These are phyloP conservation scores for Pholiota microspora DNA, from an alignment of 768 basidiomycete species.

Conservation along the genomic window DNA sequence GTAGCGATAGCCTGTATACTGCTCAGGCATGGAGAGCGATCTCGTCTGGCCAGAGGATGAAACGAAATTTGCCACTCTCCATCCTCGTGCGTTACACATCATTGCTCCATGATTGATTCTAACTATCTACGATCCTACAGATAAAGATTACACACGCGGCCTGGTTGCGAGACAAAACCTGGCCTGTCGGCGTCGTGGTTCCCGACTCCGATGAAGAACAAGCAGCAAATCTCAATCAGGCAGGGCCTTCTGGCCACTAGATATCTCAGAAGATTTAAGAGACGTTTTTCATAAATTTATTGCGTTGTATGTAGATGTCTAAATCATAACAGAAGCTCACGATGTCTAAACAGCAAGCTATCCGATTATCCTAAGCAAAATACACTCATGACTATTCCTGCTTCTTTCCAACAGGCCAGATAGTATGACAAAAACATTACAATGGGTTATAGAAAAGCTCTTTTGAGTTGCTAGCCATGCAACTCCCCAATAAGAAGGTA, in stretches of 20 bases:
- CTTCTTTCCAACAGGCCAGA: too few species aligned
- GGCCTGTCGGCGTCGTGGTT: conserved; percentile 63
- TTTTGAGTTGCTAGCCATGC: not conserved
- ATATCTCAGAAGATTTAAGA: not conserved
- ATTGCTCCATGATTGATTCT: conserved; percentile 6
- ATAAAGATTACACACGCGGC: conserved; percentile 71
- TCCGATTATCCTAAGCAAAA: too few species aligned
- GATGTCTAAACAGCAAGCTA: too few species aligned
- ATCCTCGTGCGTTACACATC: conserved; percentile 50
- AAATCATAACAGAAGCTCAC: too few species aligned
- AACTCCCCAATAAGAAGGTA: not conserved
- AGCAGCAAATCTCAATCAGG: not conserved
- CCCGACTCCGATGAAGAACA: conserved; percentile 59
- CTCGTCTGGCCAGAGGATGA: conserved; percentile 54
- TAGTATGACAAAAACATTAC: not conserved
- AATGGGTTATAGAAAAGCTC: not conserved
- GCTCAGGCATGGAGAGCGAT: conserved; percentile 62
- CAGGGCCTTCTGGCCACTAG: not conserved
- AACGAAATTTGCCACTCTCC: conserved; percentile 57
- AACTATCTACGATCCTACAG: conserved; percentile 35
- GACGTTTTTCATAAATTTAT: not conserved
- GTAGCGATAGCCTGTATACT: too few species aligned
- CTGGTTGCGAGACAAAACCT: conserved; percentile 76
- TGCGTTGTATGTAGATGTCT: not conserved
- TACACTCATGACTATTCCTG: too few species aligned